Evolutionary conservation across 306 rosid species (phyloP).

Genomic region (Benincasa hispida): DNA sequence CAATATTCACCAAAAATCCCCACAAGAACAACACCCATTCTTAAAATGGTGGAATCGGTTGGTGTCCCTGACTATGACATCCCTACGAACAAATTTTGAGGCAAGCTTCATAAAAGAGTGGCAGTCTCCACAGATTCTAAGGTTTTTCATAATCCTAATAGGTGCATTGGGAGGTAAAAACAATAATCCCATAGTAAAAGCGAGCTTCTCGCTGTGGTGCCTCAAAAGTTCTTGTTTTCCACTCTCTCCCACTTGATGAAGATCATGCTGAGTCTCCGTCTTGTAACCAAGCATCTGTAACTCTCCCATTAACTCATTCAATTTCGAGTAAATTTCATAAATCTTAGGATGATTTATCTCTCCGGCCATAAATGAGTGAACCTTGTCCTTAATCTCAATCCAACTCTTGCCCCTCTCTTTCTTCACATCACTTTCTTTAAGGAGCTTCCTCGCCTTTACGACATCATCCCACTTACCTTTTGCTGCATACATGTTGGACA

Average conservation of each 20-base stretch:
- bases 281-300: conserved; percentile 44
- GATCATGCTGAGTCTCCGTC: conserved; percentile 47
- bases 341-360: conserved; percentile 57
- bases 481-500: conserved; percentile 67
- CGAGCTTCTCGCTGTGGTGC: conserved; percentile 86
- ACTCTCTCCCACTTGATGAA: conserved; percentile 59
- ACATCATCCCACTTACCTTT: conserved; percentile 69
- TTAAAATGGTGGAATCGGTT: conserved; percentile 67
- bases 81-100: conserved; percentile 33
- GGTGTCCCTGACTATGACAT: conserved; percentile 70
- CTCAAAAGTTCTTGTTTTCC: conserved; percentile 51
- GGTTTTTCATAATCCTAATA: conserved; percentile 81
- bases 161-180: conserved; percentile 51
- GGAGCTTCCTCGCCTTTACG: conserved; percentile 55
- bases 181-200: conserved; percentile 58
- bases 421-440: conserved; percentile 51
- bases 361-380: conserved; percentile 70
- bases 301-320: conserved; percentile 49
- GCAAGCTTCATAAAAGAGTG: conserved; percentile 67
- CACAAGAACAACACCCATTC: conserved; percentile 51
- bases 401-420: conserved; percentile 78
- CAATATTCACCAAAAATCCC: conserved; percentile 59
- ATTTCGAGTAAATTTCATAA: conserved; percentile 31
- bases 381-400: conserved; percentile 62
- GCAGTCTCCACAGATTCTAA: conserved; percentile 89